Conservation (phyloP, 202 grass and related monocot genomes). For the Eragrostis tef region DNA sequence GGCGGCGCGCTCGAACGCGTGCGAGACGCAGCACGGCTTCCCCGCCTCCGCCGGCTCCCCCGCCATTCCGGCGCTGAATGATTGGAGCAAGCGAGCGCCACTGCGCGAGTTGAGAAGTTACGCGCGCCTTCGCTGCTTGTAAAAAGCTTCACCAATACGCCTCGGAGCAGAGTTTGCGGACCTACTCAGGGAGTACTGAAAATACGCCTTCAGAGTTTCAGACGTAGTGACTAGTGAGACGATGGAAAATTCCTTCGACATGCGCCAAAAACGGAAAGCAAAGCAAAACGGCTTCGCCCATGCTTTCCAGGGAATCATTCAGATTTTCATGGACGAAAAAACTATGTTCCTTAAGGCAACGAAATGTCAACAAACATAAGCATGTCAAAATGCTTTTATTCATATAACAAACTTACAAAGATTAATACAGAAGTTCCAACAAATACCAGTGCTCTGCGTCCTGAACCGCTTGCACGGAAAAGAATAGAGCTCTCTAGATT, state of each 20-base stretch:
- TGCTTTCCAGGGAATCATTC: neutral
- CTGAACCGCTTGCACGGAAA: conserved; percentile 20
- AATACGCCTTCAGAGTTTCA: too few species aligned
- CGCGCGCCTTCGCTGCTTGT: neutral
- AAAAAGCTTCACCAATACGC: neutral
- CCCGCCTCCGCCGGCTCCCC: neutral
- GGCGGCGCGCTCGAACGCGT: conserved; percentile 61
- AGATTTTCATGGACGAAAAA: neutral
- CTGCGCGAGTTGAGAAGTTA: neutral
- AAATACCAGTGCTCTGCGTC: conserved; percentile 38
- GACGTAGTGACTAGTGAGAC: too few species aligned
- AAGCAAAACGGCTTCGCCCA: too few species aligned
- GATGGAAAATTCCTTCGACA: too few species aligned
- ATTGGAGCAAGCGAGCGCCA: neutral
- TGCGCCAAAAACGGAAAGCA: too few species aligned
- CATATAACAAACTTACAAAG: conserved; percentile 30
- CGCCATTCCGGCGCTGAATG: conserved; percentile 20
- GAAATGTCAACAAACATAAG: neutral
- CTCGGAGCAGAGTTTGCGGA: neutral
- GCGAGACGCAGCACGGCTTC: conserved; percentile 73
- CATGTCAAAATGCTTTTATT: conserved; percentile 30
- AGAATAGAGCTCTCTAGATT: conserved; percentile 11
- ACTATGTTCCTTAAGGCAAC: neutral
- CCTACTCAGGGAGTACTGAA: too few species aligned
- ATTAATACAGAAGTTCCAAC: neutral